Percentiles rank a stretch among this genome's conserved stretches.
Evolutionary conservation across 495 filamentous ascomycete genomes (phyloP).

Genomic region (Trichoderma parareesei): DNA sequence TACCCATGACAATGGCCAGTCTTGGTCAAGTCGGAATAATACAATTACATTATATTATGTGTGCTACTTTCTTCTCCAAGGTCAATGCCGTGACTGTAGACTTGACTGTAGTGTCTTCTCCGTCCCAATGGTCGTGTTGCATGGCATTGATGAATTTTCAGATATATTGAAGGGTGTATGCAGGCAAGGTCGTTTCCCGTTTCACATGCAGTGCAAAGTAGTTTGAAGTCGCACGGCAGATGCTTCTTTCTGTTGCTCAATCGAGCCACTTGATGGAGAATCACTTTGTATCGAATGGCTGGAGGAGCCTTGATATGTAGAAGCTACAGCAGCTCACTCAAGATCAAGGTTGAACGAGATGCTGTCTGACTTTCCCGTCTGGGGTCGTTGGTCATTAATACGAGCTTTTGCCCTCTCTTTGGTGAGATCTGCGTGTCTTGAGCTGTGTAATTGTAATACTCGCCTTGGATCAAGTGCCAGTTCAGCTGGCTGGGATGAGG

Average conservation of each 20-base stretch:
- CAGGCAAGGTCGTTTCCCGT: background rate
- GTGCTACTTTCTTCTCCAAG: background rate
- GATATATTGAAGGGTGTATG: background rate
- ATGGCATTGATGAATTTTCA: too few species aligned
- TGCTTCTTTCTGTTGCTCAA: too few species aligned
- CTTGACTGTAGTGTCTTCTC: background rate
- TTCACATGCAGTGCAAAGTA: slow-evolving; percentile 1
- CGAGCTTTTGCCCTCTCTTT: background rate
- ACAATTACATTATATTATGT: background rate
- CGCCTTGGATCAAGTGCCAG: background rate
- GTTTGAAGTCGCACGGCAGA: background rate
- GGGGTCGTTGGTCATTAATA: background rate
- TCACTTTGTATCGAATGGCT: too few species aligned
- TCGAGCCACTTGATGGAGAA: too few species aligned
- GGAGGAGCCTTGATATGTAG: too few species aligned
- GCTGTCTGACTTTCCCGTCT: background rate
- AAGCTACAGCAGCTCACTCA: too few species aligned
- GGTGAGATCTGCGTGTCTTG: background rate
- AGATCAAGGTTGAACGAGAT: slow-evolving; percentile 7
- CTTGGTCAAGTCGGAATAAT: background rate
- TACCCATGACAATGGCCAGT: background rate
- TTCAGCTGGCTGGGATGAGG: background rate
- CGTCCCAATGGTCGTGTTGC: too few species aligned
- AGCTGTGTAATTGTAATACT: background rate
- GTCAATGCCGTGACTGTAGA: background rate